A percentile compares a stretch with the other conserved stretches of the same genome.
Evolutionary conservation across 768 basidiomycete genomes (phyloP).

Genomic region (Tricholoma matsutake): DNA sequence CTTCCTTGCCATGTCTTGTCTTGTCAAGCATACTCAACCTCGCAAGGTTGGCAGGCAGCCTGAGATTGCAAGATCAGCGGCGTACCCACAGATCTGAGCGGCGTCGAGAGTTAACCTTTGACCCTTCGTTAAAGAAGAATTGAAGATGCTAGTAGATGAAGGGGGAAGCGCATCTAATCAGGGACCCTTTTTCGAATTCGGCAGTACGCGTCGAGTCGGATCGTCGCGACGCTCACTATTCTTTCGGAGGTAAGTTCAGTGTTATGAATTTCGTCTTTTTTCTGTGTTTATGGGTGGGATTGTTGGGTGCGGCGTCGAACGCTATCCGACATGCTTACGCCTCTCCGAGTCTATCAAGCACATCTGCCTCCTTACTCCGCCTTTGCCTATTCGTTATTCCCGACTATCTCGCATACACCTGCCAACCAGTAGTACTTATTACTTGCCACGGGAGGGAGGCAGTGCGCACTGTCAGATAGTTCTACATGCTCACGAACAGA

Average conservation of each 20-base stretch:
- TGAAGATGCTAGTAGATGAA: background rate
- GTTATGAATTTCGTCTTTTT: background rate
- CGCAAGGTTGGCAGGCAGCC: background rate
- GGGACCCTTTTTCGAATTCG: background rate
- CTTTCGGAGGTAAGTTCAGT: background rate
- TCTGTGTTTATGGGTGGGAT: background rate
- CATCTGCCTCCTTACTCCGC: background rate
- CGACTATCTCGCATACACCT: background rate
- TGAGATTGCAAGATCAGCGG: background rate
- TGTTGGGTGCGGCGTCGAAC: background rate
- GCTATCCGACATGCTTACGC: background rate
- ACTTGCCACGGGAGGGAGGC: background rate
- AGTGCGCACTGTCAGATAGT: background rate
- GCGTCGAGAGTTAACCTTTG: background rate
- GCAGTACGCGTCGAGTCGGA: background rate
- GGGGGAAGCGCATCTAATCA: background rate
- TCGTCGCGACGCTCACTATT: background rate
- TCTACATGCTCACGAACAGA: background rate
- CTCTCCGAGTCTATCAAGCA: background rate
- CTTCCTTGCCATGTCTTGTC: background rate
- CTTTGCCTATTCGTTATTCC: background rate
- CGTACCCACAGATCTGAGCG: background rate
- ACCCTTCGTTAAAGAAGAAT: background rate
- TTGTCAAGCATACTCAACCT: background rate
- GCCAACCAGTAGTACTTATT: background rate